A percentile compares a stretch with the other conserved stretches of the same genome.
These are phyloP conservation scores for Coprinellus aureogranulatus DNA, from an alignment of 768 basidiomycete genomes.

Conservation along the genomic window DNA sequence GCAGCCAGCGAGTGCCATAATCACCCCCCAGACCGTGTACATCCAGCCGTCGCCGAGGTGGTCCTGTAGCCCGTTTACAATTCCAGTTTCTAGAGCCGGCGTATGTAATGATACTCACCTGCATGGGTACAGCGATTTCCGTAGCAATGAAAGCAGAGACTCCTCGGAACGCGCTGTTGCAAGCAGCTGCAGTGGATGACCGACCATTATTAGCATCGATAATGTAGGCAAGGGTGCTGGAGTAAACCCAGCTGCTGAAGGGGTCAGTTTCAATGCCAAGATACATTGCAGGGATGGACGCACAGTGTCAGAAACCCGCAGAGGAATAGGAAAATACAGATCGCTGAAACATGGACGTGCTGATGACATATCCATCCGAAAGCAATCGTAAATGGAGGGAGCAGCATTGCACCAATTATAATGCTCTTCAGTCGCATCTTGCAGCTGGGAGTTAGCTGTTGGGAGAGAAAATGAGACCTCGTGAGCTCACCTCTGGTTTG, in stretches of 20 bases:
- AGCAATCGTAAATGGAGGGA: slow-evolving; percentile 60
- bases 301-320: slow-evolving; percentile 76
- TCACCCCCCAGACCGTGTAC: slow-evolving; percentile 59
- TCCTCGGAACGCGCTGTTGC: slow-evolving; percentile 77
- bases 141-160: slow-evolving; percentile 62
- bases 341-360: slow-evolving; percentile 60
- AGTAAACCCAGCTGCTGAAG: slow-evolving; percentile 33
- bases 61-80: too few relatives aligned
- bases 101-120: slow-evolving; percentile 37
- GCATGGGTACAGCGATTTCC: slow-evolving; percentile 73
- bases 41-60: slow-evolving; percentile 74
- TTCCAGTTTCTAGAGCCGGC: too few relatives aligned
- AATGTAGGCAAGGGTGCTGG: slow-evolving; percentile 68
- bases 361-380: slow-evolving; percentile 76
- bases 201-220: slow-evolving; percentile 85
- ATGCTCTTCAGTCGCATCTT: slow-evolving; percentile 78
- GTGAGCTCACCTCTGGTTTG: slow-evolving; percentile 59
- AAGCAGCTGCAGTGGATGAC: slow-evolving; percentile 70
- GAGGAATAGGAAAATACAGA: slow-evolving; percentile 71
- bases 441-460: too few relatives aligned
- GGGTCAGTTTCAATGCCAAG: not conserved
- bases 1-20: slow-evolving; percentile 52
- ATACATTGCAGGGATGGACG: slow-evolving; percentile 19
- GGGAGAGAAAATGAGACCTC: too few relatives aligned
- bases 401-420: slow-evolving; percentile 51